Evolutionary conservation across 331 rosid species (phyloP).

Genomic region (Spiraea crenata): DNA sequence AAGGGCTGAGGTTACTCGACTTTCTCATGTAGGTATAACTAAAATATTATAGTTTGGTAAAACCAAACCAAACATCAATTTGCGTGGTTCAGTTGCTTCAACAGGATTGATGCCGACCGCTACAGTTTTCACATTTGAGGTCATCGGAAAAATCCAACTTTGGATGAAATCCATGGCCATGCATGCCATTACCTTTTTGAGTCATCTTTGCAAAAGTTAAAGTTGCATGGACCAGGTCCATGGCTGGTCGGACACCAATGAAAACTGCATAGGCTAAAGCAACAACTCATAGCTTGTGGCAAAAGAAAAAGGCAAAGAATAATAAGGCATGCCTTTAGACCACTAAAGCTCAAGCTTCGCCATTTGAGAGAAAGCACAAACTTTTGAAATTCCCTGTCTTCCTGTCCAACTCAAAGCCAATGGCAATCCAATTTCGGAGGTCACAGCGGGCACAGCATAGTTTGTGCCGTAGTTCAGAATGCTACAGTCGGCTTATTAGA

Average conservation of each 20-base stretch:
- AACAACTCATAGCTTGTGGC: not conserved
- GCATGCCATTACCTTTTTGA: slow-evolving; percentile 2
- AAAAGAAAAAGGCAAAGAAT: not conserved
- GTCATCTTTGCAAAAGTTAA: slow-evolving; percentile 20
- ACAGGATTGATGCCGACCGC: too few relatives aligned
- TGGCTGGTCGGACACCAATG: slow-evolving; percentile 15
- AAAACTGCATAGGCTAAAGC: slow-evolving; percentile 18
- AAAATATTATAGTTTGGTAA: too few relatives aligned
- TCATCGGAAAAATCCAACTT: slow-evolving; percentile 1
- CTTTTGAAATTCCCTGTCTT: not conserved
- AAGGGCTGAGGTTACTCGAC: too few relatives aligned
- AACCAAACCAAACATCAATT: too few relatives aligned
- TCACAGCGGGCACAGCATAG: not conserved
- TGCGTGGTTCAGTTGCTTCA: too few relatives aligned
- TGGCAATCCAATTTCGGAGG: not conserved
- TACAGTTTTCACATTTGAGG: not conserved
- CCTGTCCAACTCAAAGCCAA: not conserved
- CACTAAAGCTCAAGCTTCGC: not conserved
- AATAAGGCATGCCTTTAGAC: slow-evolving; percentile 4
- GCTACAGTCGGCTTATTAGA: not conserved
- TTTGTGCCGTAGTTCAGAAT: too few relatives aligned
- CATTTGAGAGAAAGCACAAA: not conserved
- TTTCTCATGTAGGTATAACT: too few relatives aligned
- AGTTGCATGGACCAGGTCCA: slow-evolving; percentile 25
- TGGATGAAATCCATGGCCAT: not conserved